Conservation (phyloP, 179 eudicot species). For the Spinacia oleracea region DNA sequence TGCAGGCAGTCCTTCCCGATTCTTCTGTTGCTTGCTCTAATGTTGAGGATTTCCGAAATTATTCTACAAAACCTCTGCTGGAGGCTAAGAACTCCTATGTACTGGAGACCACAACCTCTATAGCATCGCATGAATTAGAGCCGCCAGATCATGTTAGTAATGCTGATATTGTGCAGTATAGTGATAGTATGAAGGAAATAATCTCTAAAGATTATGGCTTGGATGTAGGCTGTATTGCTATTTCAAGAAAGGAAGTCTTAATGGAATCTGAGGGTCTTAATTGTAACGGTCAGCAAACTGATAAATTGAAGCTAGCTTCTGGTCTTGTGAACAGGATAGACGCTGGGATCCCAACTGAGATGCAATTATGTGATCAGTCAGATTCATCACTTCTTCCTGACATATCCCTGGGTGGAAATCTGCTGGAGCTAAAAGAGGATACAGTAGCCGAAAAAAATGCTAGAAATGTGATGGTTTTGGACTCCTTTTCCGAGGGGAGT, state of each 20-base stretch:
- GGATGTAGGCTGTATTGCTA: constrained; percentile 16
- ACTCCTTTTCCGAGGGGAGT: constrained; percentile 26
- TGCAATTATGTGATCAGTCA: constrained; percentile 23
- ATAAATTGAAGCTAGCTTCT: constrained; percentile 21
- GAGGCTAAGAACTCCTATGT: constrained; percentile 25
- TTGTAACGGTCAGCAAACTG: constrained; percentile 8
- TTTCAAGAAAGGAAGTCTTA: constrained; percentile 30
- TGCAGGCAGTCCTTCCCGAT: constrained; percentile 22
- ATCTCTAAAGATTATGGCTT: constrained; percentile 24
- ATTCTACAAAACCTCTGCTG: constrained; percentile 20
- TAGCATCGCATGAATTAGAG: constrained; percentile 23
- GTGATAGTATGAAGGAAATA: constrained; percentile 12
- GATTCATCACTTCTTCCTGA: constrained; percentile 25
- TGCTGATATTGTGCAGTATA: constrained; percentile 24
- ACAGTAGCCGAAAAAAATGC: constrained; percentile 20
- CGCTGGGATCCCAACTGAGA: constrained; percentile 24
- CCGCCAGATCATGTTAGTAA: constrained; percentile 22
- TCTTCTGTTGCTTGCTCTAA: constrained; percentile 21
- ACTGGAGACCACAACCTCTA: constrained; percentile 27
- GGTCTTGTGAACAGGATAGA: constrained; percentile 25
- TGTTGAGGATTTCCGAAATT: constrained; percentile 24
- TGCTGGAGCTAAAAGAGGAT: constrained; percentile 26
- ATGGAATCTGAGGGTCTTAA: constrained; percentile 23
- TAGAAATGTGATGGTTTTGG: constrained; percentile 29
- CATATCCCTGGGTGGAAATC: constrained; percentile 25